Evolutionary conservation across 2,329 filamentous ascomycete species (phyloP), one percentile per base, ranked within the genome.

Genomic region (Pseudogymnoascus sp.): DNA sequence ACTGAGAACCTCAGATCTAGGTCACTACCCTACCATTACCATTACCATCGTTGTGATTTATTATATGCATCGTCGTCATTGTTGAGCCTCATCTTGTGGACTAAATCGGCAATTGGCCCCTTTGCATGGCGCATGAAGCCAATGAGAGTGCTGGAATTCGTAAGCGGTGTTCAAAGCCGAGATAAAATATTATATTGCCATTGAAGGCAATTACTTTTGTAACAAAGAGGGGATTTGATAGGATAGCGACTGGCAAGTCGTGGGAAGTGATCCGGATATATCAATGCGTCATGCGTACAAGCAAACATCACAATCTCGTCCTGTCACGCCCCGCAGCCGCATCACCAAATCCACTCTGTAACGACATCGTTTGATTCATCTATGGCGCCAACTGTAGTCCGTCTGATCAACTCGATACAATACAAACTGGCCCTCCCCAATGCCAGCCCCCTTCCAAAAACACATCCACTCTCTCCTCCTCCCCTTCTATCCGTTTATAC

Each of bases 371-470:
- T 44, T 44, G 40, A 44, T 44, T 44, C 40, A 44, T 44, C 40
- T 24, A 44, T 26, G 8, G 3, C 40, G 1, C 21, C 21, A 15
- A 39, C 17, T 17, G 17, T 17, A n/a, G 5, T 44, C 21, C 11
- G 9, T 44, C 40, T 44, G 40, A 44, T 44, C 40, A 44, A 44
- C 17, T 24, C 26, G 50, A 58, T 58, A 58, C 50, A 58, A 58
- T 58, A 58, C 50, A 58, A 8, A 26, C 40, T 26, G 40, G 21
- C 17, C 40, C 21, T 13, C 3, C 40, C 24, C 21, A 40, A n/a
- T 10, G 15, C 21, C 40, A 26, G 21, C 2, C 40, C 40, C 21
- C 40, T 13, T 44, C 40, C 21, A 44, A 40, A 35, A 40, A 17
- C 17, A 21, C 39, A 40, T 11, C 39, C 15, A 2, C 36, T 17